Evolutionary conservation across 2,329 filamentous ascomycete species (phyloP), one percentile per base, ranked within the genome.

Genomic region (Leptosphaerulina australis): DNA sequence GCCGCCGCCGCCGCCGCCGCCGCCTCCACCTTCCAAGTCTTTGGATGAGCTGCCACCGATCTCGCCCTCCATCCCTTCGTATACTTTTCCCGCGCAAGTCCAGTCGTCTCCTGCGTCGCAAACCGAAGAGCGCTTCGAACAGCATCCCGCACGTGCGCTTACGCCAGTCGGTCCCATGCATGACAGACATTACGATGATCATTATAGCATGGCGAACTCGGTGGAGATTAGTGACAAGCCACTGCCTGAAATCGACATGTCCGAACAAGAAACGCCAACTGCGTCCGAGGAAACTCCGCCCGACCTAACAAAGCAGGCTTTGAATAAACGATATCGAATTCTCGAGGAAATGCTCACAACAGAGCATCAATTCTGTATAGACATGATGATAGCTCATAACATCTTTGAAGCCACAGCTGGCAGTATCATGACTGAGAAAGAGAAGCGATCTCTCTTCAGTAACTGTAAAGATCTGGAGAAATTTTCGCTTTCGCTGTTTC

Each of bases 301-400:
- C 18, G 66, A 65, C 25, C 59, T 63, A 29, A 59, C 58, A 4
- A 62, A 57, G 20, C 54, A 63, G 45, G 51, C 56, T n/a, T 78
- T 97, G 7, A 83, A 84, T 39, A 88, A 93, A 68, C 88, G 94
- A 15, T 85, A 88, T 45, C 85, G 95, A 69, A 85, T 95, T 37
- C 88, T 97, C 64, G 92, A 93, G 67, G 94, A 99, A 72, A 79
- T 99, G 28, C 83, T 97, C 35, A 91, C 97, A 65, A 99, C 94
- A 0, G 94, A 99, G 70, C 86, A 91, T 37, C 86, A 88, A 5
- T 97, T 96, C 73, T 86, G 95, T 48, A 85, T 91, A 57, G 94
- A 99, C 70, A 93, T 99, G 90, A 96, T 92, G 70, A 93, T 99
- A 44, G 88, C 96, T 2, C 91, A 96, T 66, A 92, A 97, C 67